phyloP scores from a whole-genome alignment of 345 rosid genomes.

The Eutrema japonicum region DNA sequence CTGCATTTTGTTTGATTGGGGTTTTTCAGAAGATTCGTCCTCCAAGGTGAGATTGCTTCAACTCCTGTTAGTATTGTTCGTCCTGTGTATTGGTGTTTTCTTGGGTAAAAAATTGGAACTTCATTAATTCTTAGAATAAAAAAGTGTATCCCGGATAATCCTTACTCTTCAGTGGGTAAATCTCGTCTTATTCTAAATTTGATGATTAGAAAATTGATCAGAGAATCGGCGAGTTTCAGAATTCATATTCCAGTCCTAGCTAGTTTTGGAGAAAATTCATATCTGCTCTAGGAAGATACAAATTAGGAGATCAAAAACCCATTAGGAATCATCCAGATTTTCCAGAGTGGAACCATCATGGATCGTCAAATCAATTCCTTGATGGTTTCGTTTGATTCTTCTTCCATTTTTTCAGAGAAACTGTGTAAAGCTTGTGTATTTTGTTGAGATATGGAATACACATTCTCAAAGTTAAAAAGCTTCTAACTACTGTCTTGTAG shows the following conservation, averaged over 20 bases:
- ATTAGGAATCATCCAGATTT: neutral
- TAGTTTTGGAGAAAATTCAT: neutral
- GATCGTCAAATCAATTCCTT: conserved; percentile 16
- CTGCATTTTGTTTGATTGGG: conserved; percentile 33
- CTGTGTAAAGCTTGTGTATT: conserved; percentile 3
- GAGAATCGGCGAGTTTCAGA: neutral
- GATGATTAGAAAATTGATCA: neutral
- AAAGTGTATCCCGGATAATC: no score
- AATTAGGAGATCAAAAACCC: neutral
- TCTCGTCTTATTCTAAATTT: neutral
- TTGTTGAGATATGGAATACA: neutral
- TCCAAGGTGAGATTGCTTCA: conserved; percentile 21
- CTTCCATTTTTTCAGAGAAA: neutral
- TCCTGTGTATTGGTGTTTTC: conserved; percentile 3
- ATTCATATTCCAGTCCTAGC: neutral
- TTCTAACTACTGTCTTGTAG: conserved; percentile 21
- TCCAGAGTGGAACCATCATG: neutral
- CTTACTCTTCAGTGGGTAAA: conserved; percentile 6
- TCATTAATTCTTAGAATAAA: neutral
- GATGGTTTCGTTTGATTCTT: neutral
- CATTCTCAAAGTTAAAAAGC: neutral
- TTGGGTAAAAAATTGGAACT: neutral
- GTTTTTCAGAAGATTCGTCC: neutral
- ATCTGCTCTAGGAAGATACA: neutral
- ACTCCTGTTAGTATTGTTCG: neutral